Percentiles rank a stretch among this genome's conserved stretches.
phyloP scores from a whole-genome alignment of 1,284 basidiomycete genomes.

The Leccinum huronense region DNA sequence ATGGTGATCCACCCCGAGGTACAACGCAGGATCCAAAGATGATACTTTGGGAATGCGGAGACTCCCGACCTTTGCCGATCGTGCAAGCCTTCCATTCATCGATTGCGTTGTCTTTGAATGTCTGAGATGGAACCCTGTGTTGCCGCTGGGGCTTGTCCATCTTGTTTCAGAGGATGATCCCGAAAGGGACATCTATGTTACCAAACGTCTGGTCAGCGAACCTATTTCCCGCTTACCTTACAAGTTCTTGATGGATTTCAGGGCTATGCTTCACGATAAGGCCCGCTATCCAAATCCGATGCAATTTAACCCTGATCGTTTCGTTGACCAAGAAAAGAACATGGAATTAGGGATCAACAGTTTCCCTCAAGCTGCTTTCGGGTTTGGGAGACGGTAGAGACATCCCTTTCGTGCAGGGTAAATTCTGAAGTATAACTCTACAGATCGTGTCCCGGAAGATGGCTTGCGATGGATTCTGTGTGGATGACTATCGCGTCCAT shows the following conservation, averaged over 20 bases:
- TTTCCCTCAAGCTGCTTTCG: slow-evolving; percentile 39
- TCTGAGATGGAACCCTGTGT: slow-evolving; percentile 47
- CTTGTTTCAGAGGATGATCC: slow-evolving; percentile 42
- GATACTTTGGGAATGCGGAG: slow-evolving; percentile 30
- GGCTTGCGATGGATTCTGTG: slow-evolving; percentile 46
- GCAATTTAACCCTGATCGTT: slow-evolving; percentile 28
- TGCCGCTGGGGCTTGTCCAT: slow-evolving; percentile 42
- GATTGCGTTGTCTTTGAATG: slow-evolving; percentile 40
- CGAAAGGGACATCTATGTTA: slow-evolving; percentile 43
- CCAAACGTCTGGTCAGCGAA: slow-evolving; percentile 42
- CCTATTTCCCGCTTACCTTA: neutral
- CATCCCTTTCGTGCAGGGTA: neutral
- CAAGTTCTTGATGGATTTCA: slow-evolving; percentile 12
- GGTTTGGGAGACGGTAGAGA: slow-evolving; percentile 43
- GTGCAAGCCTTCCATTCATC: slow-evolving; percentile 37
- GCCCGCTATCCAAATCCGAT: slow-evolving; percentile 24
- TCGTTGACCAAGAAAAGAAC: slow-evolving; percentile 25
- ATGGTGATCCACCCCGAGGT: slow-evolving; percentile 40
- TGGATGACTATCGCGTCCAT: slow-evolving; percentile 50
- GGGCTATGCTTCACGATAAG: slow-evolving; percentile 33
- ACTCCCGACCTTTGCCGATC: slow-evolving; percentile 40
- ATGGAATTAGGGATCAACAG: slow-evolving; percentile 26
- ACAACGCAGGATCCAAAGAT: slow-evolving; percentile 39
- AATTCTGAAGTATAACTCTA: slow-evolving; percentile 1
- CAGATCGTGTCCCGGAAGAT: slow-evolving; percentile 48